Evolutionary conservation across 352 stramenopile species (phyloP).

Genomic region (Pythium aquatile): DNA sequence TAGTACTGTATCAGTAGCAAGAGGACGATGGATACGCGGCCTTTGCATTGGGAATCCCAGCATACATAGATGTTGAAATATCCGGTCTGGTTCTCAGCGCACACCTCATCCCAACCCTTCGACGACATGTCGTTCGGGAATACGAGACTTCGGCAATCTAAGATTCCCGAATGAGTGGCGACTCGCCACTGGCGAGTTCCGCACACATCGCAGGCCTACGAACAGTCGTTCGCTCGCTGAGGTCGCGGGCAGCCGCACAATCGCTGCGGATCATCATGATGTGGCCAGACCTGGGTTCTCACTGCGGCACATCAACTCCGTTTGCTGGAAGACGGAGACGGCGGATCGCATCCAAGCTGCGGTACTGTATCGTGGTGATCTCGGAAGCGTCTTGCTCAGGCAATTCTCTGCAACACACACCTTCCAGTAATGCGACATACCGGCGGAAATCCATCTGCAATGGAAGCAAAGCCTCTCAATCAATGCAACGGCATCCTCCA

Average conservation of each 20-base stretch:
- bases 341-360: not conserved
- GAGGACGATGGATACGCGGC: not conserved
- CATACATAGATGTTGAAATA: not conserved
- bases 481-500: not conserved
- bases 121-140: not conserved
- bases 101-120: not conserved
- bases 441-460: not conserved
- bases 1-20: not conserved
- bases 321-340: not conserved
- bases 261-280: not conserved
- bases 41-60: not conserved
- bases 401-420: not conserved
- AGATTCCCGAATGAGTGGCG: not conserved
- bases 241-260: not conserved
- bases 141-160: not conserved
- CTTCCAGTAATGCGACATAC: not conserved
- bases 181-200: not conserved
- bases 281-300: not conserved
- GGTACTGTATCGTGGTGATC: not conserved
- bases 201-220: not conserved
- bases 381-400: not conserved
- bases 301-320: not conserved
- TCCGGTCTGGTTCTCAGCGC: not conserved
- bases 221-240: not conserved
- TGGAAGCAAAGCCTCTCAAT: not conserved